Evolutionary conservation across 495 filamentous ascomycete species (phyloP), one percentile per base, ranked within the genome.

Genomic region (Aspergillus haitiensis): DNA sequence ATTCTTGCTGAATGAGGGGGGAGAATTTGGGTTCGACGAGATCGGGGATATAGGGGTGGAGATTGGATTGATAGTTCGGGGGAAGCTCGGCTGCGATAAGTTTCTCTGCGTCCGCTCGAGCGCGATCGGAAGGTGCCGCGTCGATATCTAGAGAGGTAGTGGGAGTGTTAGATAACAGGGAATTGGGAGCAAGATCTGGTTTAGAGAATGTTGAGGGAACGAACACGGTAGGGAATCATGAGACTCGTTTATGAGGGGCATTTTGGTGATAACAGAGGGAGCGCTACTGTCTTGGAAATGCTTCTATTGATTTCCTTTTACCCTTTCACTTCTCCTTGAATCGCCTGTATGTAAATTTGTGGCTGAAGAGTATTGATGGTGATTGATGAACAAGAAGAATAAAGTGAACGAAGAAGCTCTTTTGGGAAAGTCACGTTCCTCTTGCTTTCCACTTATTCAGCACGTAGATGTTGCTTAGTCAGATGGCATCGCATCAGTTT

Each of bases 151-250:
- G 52, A 51, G 52, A 15, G 52, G 56, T 69, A 75, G 40, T 36
- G 49, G 45, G 8, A 4, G 48, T 55, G 9, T 27, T 27, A 27
- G 21, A 27, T 27, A 42, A 50, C 27, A 21, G 33, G 12, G 35
- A 8, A 13, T 55, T 40, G 21, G 21, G 21, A 40, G 37, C 37
- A 8, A 21, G 27, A 35, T 36, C 18, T 32, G 37, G 34, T 27
- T 52, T n/a, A n/a, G 54, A 53, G 27, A 55, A 55, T 52, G 21
- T 54, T 70, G 69, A 58, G 64, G 53, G 52, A 32, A 55, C 65
- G 45, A 85, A 92, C 90, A 96, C 18, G 90, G 91, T 13, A 96
- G 85, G 12, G 90, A 95, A 68, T 95, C 91, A 75, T 93, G 88
- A 44, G 83, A 81, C 62, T 84, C 83, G 51, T 82, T 84, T 58